Evolutionary conservation across 805 yeast genomes (phyloP), one percentile per base, ranked within the genome.

Genomic region (Debaryomyces prosopidis): DNA sequence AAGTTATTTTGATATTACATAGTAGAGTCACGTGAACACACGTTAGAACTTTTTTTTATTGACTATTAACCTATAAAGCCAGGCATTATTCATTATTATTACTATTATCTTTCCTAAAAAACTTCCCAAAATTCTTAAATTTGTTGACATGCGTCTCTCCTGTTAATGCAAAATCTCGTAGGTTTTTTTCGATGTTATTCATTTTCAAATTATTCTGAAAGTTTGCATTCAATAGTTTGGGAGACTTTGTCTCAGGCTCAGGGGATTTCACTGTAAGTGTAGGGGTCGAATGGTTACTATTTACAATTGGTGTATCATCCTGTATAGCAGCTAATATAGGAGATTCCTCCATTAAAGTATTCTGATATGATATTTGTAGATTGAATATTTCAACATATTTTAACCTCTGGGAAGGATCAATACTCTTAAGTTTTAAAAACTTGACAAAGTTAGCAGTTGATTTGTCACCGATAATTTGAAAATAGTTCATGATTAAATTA

Each of bases 401-500:
- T 18, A 44, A 50, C 34, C 63, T 67, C 34, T 58, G 62, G 2
- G 48, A 28, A 20, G 52, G 47, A 4, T 63, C 60, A 10, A 83
- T 68, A 6, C 86, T 85, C 60, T 87, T 88, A 47, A 87, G 69
- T 17, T 73, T 77, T 43, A 89, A 66, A 2, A 89, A 66, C 57
- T 86, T 88, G 47, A 66, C 63, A 59, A 88, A 87, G 58, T 89
- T 89, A 9, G 64, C 62, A 23, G 79, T 65, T 19, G 82, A 79
- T 39, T 74, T 73, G 63, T 89, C 96, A 6, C 84, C 84, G 42
- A 89, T 73, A 11, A 86, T 67, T 44, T 75, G 72, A 57, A 87
- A 79, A 61, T 89, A 89, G 56, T 75, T 80, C 39, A 80, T 77
- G 1, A 87, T 81, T 17, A 88, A 74, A 44, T 78, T 75, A n/a